Base-by-base conservation (phyloP, 2,329 filamentous ascomycete genomes). In the Dactylellina leptospora region DNA sequence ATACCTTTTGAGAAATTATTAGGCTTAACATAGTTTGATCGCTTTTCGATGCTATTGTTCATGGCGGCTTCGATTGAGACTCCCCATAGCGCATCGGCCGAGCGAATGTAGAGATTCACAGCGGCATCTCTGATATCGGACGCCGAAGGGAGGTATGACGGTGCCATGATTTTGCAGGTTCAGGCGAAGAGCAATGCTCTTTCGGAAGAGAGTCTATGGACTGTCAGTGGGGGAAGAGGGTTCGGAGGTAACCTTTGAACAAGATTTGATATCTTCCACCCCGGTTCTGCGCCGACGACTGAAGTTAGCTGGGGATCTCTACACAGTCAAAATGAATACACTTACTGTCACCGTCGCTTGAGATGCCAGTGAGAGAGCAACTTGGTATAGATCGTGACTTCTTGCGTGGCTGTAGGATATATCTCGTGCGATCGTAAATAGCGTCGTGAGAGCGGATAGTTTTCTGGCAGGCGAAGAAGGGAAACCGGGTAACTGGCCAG, bases 1-100 rank as follows among this genome's bases (percentile, higher is more conserved):
- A 96, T 87, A 68, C 87, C 90, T 18, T 84, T 75, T 23, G 69
- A 73, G 55, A 77, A 62, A n/a, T 74, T 62, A 23, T 42, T 72
- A 2, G 76, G 74, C 20, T 70, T 75, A 23, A 68, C 73, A 56
- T 76, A 76, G 33, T 59, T 6, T 55, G 61, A 25, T 45, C 63
- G 33, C 55, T 74, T 51, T 33, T 62, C 44, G 36, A 69, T 47
- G 38, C 54, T 40, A 11, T 68, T 33, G 16, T 48, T 44, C 66
- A 71, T 71, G 2, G 58, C 58, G 0, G 58, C 18, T 33, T 71
- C 51, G 13, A 71, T 28, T 1, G 58, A 45, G 4, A 53, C 11
- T 9, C 50, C 45, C 36, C 50, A 42, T 1, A 71, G 18, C 11
- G 56, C 44, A 28, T 63, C 58, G 18, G 58, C 66, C 3, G 66